Evolutionary conservation across 2,329 filamentous ascomycete species (phyloP), one percentile per base, ranked within the genome.

Genomic region (Colletotrichum euphorbiae): DNA sequence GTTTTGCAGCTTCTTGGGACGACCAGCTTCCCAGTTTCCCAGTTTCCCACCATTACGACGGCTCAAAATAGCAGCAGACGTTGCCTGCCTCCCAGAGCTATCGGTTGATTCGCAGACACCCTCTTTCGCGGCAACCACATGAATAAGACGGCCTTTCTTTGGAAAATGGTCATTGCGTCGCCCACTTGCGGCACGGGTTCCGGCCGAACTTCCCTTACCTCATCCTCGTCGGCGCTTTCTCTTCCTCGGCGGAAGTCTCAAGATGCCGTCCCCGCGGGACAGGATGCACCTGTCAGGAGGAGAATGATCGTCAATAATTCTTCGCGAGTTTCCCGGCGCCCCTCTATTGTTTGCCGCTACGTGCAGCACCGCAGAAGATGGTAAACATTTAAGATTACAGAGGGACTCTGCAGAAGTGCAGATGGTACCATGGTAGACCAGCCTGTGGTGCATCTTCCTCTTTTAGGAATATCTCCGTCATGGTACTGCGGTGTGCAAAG

Each of bases 301-400:
- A 38, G 11, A 38, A 46, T 55, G 61, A 69, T 62, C 57, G 67
- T 58, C 63, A 50, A 61, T 36, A 50, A 46, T 57, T 67, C 40
- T 62, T 62, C 67, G 38, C 59, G 61, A 65, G 67, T 48, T 52
- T 62, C 62, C 43, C 43, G 50, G 28, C 17, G 66, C 61, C 61
- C 60, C 60, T 60, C 59, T 46, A 54, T 65, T 70, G 69, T 65
- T 61, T 69, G 56, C 56, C 56, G 65, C 62, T 45, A 67, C 31
- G 43, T 65, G 55, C 55, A 60, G 56, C 38, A 61, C 62, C 45
- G 60, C 56, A 66, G 15, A 60, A 42, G 50, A 58, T 43, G 60
- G 69, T 66, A 70, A 70, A 70, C 69, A 70, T 69, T 62, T 70
- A 70, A 69, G 66, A 70, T 70, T 70, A 61, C 56, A 60, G 66